These are phyloP conservation scores for Haplosporangium gracile DNA, from an alignment of 192 early-diverging fungal species.

Conservation along the genomic window DNA sequence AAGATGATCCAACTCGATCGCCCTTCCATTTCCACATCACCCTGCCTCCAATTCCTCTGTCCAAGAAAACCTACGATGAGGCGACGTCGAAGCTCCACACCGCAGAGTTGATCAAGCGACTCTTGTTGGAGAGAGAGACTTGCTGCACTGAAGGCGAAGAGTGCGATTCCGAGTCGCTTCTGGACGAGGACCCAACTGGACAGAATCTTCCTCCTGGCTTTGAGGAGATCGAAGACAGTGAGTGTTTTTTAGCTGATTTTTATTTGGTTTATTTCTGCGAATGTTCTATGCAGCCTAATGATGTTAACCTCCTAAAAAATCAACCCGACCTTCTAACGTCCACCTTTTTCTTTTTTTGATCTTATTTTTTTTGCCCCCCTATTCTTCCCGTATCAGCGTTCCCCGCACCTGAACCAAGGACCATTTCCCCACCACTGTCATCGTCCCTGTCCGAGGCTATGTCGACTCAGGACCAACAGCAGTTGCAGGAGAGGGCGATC, in stretches of 20 bases:
- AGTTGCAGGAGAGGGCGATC: conserved; percentile 16
- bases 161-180: conserved; percentile 12
- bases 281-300: not conserved
- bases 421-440: conserved; percentile 31
- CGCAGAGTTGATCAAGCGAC: conserved; percentile 46
- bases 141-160: conserved; percentile 36
- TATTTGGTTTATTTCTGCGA: not conserved
- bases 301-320: not conserved
- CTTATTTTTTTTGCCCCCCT: not conserved
- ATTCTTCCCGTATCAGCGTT: conserved; percentile 25
- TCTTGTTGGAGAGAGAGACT: conserved; percentile 22
- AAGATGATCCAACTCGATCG: conserved; percentile 7
- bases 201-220: conserved; percentile 43
- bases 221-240: conserved; percentile 56
- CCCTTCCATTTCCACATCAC: conserved; percentile 34
- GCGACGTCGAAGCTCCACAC: conserved; percentile 47
- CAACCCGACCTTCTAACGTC: not conserved
- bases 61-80: conserved; percentile 50
- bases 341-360: not conserved
- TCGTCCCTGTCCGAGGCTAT: conserved; percentile 21
- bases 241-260: not conserved
- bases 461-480: conserved; percentile 14
- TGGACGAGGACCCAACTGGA: conserved; percentile 14
- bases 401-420: conserved; percentile 37
- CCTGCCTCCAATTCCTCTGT: conserved; percentile 21